These are phyloP conservation scores for Austroboletus novae-zelandiae DNA, from an alignment of 1,284 basidiomycete genomes.

Conservation along the genomic window DNA sequence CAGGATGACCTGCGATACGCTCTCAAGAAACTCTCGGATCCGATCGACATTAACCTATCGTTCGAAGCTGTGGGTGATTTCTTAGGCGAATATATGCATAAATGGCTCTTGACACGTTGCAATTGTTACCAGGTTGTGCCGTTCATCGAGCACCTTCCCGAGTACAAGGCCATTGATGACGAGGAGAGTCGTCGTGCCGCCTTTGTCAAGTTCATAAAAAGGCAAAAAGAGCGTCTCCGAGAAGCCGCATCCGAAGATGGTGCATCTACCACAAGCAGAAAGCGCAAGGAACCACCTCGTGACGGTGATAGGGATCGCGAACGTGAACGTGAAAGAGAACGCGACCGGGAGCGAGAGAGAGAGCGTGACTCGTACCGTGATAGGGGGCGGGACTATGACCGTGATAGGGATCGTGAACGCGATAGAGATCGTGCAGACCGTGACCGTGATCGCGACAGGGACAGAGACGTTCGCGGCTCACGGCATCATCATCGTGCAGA, in stretches of 20 bases:
- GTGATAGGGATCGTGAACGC: slow-evolving; percentile 40
- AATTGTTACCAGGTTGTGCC: slow-evolving; percentile 55
- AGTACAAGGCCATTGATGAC: slow-evolving; percentile 81
- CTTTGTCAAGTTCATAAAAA: slow-evolving; percentile 81
- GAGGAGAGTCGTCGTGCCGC: slow-evolving; percentile 78
- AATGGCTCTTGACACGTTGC: neutral
- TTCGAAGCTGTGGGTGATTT: slow-evolving; percentile 70
- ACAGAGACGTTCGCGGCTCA: slow-evolving; percentile 32
- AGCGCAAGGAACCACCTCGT: slow-evolving; percentile 66
- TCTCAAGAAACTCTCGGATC: slow-evolving; percentile 82
- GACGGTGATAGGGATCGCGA: slow-evolving; percentile 43
- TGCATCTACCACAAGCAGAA: slow-evolving; percentile 70
- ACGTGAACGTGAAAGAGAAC: slow-evolving; percentile 30
- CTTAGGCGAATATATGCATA: neutral
- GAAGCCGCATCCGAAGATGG: slow-evolving; percentile 80
- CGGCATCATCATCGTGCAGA: slow-evolving; percentile 31
- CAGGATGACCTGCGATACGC: slow-evolving; percentile 97
- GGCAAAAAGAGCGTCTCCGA: slow-evolving; percentile 83
- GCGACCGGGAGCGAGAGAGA: slow-evolving; percentile 36
- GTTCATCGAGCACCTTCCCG: slow-evolving; percentile 74
- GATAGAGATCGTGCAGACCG: slow-evolving; percentile 41
- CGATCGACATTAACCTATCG: slow-evolving; percentile 67
- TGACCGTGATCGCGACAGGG: slow-evolving; percentile 43
- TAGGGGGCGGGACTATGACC: slow-evolving; percentile 33
- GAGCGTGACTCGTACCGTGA: slow-evolving; percentile 33